These are phyloP conservation scores for Puccinia novopanici DNA, from an alignment of 1,284 basidiomycete genomes.

Conservation along the genomic window DNA sequence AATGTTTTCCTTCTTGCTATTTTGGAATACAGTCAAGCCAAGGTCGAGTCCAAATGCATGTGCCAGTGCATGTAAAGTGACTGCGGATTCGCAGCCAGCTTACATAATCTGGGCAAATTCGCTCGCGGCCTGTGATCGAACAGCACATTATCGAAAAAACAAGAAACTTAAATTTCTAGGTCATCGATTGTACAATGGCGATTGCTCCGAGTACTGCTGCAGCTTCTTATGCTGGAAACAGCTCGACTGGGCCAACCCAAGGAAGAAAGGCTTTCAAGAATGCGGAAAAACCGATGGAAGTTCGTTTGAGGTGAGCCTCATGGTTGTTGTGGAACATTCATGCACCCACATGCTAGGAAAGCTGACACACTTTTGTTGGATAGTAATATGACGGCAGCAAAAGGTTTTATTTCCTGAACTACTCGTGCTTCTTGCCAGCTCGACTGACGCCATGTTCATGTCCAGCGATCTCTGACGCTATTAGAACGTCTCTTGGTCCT, in stretches of 20 bases:
- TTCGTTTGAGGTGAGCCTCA: constrained; percentile 54
- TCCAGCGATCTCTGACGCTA: constrained; percentile 92
- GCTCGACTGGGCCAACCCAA: constrained; percentile 23
- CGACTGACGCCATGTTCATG: constrained; percentile 46
- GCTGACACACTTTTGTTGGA: not conserved
- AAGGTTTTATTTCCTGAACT: constrained; percentile 52
- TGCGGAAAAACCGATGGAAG: constrained; percentile 59
- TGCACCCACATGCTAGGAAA: not conserved
- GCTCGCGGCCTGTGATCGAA: not conserved
- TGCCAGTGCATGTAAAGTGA: not conserved
- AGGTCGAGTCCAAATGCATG: not conserved
- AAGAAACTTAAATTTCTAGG: not conserved
- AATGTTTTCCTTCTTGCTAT: too few relatives aligned
- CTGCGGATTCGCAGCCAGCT: not conserved
- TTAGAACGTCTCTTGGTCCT: constrained; percentile 93
- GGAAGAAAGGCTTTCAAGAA: constrained; percentile 58
- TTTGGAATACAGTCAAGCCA: too few relatives aligned
- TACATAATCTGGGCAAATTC: not conserved
- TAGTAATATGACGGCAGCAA: constrained; percentile 50
- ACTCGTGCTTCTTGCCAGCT: not conserved
- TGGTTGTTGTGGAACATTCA: constrained; percentile 48
- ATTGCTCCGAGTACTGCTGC: not conserved
- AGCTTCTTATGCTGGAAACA: constrained; percentile 1
- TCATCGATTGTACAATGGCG: constrained; percentile 10
- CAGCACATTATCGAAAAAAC: not conserved